These are phyloP conservation scores for Aspergillus steynii DNA, from an alignment of 495 filamentous ascomycete species.

Conservation along the genomic window DNA sequence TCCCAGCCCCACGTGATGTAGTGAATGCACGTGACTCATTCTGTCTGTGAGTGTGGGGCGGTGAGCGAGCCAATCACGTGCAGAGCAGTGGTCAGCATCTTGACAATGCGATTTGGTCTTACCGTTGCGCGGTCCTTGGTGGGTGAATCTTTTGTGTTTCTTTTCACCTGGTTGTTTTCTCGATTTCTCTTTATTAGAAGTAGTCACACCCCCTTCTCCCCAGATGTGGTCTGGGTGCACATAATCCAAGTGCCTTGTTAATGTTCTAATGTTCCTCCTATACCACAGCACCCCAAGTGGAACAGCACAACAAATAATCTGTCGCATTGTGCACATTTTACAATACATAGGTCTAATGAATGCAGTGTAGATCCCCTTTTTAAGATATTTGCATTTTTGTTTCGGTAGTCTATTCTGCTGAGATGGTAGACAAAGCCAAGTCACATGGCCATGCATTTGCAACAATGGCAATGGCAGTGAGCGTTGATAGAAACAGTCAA, in stretches of 20 bases:
- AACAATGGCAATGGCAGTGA: neutral
- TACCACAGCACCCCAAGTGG: too few relatives aligned
- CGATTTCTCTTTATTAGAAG: too few relatives aligned
- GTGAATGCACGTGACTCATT: neutral
- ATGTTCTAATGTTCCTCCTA: too few relatives aligned
- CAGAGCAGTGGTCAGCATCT: too few relatives aligned
- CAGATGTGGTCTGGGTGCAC: too few relatives aligned
- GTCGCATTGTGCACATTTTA: too few relatives aligned
- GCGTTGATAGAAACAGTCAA: neutral
- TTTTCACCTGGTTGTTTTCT: too few relatives aligned
- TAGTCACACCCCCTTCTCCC: too few relatives aligned
- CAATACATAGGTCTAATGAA: neutral
- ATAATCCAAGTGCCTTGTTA: too few relatives aligned
- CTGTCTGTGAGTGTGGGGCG: neutral
- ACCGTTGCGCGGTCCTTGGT: neutral
- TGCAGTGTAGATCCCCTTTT: neutral
- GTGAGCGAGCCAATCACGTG: too few relatives aligned
- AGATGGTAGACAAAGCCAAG: neutral
- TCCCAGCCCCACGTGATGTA: neutral
- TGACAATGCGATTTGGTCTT: neutral
- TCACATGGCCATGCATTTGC: neutral
- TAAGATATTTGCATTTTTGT: neutral
- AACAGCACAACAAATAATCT: too few relatives aligned
- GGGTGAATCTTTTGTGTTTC: neutral
- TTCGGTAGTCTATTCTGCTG: neutral